These are phyloP conservation scores for Ustilago xerochloae DNA, from an alignment of 1,284 basidiomycete genomes.

Conservation along the genomic window DNA sequence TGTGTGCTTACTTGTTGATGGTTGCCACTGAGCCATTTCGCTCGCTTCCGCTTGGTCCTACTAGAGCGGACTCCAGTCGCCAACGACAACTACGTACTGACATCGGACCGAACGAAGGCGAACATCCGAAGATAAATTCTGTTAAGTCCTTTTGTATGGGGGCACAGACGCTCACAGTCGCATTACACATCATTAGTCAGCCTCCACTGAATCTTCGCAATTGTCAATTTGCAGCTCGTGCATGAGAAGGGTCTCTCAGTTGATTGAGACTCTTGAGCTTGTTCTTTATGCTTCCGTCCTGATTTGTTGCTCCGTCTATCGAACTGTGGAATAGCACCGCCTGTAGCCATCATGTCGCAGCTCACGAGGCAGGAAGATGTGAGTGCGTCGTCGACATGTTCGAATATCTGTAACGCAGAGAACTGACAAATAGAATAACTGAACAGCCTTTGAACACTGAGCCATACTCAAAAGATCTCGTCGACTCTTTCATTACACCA, in stretches of 20 bases:
- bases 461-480: slow-evolving; percentile 19
- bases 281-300: too few relatives aligned
- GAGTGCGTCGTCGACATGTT: not conserved
- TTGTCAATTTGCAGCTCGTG: not conserved
- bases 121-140: too few relatives aligned
- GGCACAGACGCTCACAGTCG: too few relatives aligned
- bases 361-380: slow-evolving; percentile 25
- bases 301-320: too few relatives aligned
- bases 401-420: not conserved
- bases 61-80: too few relatives aligned
- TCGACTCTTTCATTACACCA: slow-evolving; percentile 40
- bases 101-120: too few relatives aligned
- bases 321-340: too few relatives aligned
- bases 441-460: slow-evolving; percentile 52
- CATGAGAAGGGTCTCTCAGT: too few relatives aligned
- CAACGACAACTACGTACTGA: too few relatives aligned
- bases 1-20: not conserved
- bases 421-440: not conserved
- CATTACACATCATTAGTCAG: slow-evolving; percentile 3
- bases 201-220: not conserved
- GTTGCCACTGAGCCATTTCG: not conserved
- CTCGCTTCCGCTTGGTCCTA: too few relatives aligned
- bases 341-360: slow-evolving; percentile 24
- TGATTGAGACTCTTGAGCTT: too few relatives aligned
- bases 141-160: not conserved